phyloP scores from a whole-genome alignment of 352 stramenopile genomes.

The Thalassiosira hispida region DNA sequence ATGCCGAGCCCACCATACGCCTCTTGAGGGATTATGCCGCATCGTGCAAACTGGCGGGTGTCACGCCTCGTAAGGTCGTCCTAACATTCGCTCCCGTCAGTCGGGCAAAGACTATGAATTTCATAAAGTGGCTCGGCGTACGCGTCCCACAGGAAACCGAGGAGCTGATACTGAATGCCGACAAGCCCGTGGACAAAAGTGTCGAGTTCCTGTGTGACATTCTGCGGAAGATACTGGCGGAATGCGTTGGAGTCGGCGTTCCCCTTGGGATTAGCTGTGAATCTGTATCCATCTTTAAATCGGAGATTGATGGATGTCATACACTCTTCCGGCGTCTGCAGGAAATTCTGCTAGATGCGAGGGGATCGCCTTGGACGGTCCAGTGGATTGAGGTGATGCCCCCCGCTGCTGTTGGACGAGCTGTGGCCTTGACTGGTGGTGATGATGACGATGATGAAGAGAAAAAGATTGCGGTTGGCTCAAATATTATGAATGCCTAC shows the following conservation, averaged over 20 bases:
- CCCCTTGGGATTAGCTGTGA: slow-evolving; percentile 74
- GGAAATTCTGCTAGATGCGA: slow-evolving; percentile 45
- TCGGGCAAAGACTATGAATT: slow-evolving; percentile 72
- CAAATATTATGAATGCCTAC: too few relatives aligned
- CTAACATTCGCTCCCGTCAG: slow-evolving; percentile 76
- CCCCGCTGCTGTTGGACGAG: too few relatives aligned
- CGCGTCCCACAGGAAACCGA: slow-evolving; percentile 64
- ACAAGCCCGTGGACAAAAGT: slow-evolving; percentile 65
- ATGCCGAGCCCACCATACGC: slow-evolving; percentile 64
- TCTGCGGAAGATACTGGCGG: slow-evolving; percentile 55
- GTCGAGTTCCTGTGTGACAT: slow-evolving; percentile 63
- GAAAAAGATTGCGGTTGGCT: too few relatives aligned
- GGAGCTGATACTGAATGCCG: slow-evolving; percentile 57
- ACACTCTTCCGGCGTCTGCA: slow-evolving; percentile 70
- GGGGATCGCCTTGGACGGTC: slow-evolving; percentile 52
- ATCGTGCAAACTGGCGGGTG: slow-evolving; percentile 51
- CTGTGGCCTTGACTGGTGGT: too few relatives aligned
- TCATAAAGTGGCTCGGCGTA: slow-evolving; percentile 81
- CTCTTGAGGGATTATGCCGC: slow-evolving; percentile 73
- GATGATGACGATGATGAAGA: too few relatives aligned
- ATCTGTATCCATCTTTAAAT: slow-evolving; percentile 73
- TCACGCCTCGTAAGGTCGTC: slow-evolving; percentile 69
- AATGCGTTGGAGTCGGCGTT: slow-evolving; percentile 57
- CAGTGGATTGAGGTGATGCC: slow-evolving; percentile 52
- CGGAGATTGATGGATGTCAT: slow-evolving; percentile 79